phyloP scores from a whole-genome alignment of 2,329 filamentous ascomycete species.

The Bipolaris victoriae region DNA sequence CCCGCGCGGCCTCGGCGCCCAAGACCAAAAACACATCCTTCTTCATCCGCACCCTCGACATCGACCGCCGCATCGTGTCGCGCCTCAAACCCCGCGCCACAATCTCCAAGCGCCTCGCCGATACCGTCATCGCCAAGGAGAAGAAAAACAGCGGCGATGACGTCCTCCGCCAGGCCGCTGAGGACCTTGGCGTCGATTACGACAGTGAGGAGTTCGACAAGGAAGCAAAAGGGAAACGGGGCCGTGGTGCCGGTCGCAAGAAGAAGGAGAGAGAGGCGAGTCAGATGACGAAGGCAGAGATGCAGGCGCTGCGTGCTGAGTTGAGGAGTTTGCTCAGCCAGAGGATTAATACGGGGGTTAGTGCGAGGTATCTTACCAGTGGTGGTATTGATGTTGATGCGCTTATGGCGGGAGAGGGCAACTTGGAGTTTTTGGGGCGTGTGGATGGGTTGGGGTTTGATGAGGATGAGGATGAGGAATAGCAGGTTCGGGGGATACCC shows the following conservation, averaged over 20 bases:
- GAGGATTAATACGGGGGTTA: conserved; percentile 85
- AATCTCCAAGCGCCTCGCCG: conserved; percentile 86
- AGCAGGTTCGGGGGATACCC: no score
- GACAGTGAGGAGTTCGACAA: conserved; percentile 81
- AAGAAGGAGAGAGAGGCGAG: conserved; percentile 75
- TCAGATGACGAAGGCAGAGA: conserved; percentile 72
- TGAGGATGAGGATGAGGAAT: conserved; percentile 11
- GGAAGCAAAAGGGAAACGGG: conserved; percentile 62
- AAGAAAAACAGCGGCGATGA: conserved; percentile 83
- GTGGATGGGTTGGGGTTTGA: conserved; percentile 56
- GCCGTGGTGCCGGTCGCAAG: conserved; percentile 73
- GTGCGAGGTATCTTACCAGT: conserved; percentile 82
- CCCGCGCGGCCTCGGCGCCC: conserved; percentile 54
- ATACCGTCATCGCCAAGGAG: conserved; percentile 82
- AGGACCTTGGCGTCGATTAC: conserved; percentile 93
- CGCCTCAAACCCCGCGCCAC: conserved; percentile 77
- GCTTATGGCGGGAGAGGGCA: conserved; percentile 65
- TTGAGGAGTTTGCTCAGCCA: conserved; percentile 72
- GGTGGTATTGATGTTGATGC: conserved; percentile 81
- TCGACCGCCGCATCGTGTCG: conserved; percentile 79
- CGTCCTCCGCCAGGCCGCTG: conserved; percentile 82
- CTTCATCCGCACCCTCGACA: conserved; percentile 79
- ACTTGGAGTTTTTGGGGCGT: conserved; percentile 69
- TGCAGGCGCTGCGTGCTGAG: conserved; percentile 72
- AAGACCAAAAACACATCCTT: conserved; percentile 63